A percentile compares a stretch with the other conserved stretches of the same genome.
Conservation (phyloP, 2,329 filamentous ascomycete genomes). For the Fusarium nanum region DNA sequence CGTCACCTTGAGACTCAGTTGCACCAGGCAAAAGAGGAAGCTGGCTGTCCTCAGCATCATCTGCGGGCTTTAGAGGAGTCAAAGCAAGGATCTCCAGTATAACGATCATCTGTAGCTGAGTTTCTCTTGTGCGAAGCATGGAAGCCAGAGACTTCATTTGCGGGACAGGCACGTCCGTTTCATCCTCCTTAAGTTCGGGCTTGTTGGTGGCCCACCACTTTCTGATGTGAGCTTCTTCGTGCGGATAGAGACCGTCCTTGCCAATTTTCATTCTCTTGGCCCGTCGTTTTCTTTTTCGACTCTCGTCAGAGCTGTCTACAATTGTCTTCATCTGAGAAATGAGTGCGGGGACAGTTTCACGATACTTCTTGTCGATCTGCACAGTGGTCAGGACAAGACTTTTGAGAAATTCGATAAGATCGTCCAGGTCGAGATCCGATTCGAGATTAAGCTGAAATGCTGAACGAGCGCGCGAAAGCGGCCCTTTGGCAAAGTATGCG, state of each 20-base stretch:
- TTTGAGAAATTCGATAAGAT: constrained; percentile 76
- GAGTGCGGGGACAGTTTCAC: constrained; percentile 74
- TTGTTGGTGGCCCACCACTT: constrained; percentile 76
- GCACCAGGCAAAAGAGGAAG: constrained; percentile 59
- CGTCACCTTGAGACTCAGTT: constrained; percentile 48
- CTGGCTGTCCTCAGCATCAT: constrained; percentile 58
- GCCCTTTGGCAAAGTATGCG: constrained; percentile 86
- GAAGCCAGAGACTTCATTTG: constrained; percentile 72
- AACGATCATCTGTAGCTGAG: constrained; percentile 82
- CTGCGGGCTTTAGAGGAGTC: constrained; percentile 62
- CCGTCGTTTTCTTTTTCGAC: constrained; percentile 61
- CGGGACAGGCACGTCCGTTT: constrained; percentile 60
- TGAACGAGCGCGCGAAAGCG: constrained; percentile 78
- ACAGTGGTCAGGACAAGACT: constrained; percentile 73
- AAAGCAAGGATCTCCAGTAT: constrained; percentile 81
- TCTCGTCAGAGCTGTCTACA: constrained; percentile 66
- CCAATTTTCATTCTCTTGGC: constrained; percentile 74
- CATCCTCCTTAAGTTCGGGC: constrained; percentile 62
- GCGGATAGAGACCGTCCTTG: constrained; percentile 75
- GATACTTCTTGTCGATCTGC: constrained; percentile 82
- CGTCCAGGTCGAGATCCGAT: constrained; percentile 67
- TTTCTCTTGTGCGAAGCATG: constrained; percentile 78
- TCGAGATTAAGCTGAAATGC: constrained; percentile 74
- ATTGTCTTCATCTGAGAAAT: constrained; percentile 67
- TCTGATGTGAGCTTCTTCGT: constrained; percentile 72